Base-by-base conservation (phyloP, 208 protist genomes). In the Strigomonas oncopelti region DNA sequence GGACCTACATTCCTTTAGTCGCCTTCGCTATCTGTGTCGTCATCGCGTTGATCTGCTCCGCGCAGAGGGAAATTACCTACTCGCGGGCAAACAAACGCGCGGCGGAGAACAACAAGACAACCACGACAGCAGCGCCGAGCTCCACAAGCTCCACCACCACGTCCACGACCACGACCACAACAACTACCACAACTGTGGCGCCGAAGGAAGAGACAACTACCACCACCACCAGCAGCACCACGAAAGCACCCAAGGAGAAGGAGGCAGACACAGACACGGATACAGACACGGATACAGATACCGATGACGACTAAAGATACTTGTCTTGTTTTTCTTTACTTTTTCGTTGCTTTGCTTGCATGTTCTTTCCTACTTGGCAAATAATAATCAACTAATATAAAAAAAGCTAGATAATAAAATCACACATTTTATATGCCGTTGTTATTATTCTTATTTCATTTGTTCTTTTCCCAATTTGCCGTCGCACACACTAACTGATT, bases 81-180 rank as follows among this genome's bases (percentile, higher is more conserved):
- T 31, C 31, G 13, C 34, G 27, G 18, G 57, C 57, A 16, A 62
- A 62, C 34, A 62, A 62, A 20, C 22, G 29, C 2, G 34, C 28
- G 31, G 34, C 27, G 7, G 57, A 8, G n/a, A 24, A 28, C 28
- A 62, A 28, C 13, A 46, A 3, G 29, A 46, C 57, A 2, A 48
- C 34, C 27, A 62, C 57, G 7, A 42, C 34, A 11, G 29, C 24
- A 2, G 29, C 56, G 13, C 14, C 56, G 27, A 29, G 13, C 3
- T 22, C 56, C 4, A 62, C 57, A 14, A 58, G 13, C 27, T 46
- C 57, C 22, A 62, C 57, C 46, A 62, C 29, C n/a, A 46, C 57
- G 5, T 13, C 55, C 5, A 60, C 55, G 7, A 31, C 3, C 34
- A 31, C 29, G 5, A 36, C 55, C n/a, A 31, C 34, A 46, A 36